Percentiles rank a stretch among this genome's conserved stretches.
Conservation (phyloP, 768 basidiomycete genomes). For the Pleurotus ostreatus region DNA sequence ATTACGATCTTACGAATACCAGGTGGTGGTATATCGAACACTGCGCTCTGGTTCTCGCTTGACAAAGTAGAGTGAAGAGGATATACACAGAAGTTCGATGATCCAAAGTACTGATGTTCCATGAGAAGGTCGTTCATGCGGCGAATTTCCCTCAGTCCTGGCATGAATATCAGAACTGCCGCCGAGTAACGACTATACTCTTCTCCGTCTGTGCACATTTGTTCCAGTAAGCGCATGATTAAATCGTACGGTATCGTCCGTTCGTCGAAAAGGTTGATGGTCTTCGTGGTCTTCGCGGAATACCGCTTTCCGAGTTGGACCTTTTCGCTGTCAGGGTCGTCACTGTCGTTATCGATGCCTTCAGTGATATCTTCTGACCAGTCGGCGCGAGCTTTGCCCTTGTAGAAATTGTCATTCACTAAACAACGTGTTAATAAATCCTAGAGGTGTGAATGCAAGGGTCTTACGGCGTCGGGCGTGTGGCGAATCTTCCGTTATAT, state of each 20-base stretch:
- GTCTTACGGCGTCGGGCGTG: slow-evolving; percentile 70
- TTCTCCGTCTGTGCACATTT: slow-evolving; percentile 68
- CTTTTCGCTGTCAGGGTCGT: slow-evolving; percentile 30
- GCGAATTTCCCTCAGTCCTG: slow-evolving; percentile 91
- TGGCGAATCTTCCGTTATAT: slow-evolving; percentile 72
- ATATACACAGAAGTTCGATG: slow-evolving; percentile 65
- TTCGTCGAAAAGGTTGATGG: slow-evolving; percentile 84
- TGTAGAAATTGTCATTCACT: slow-evolving; percentile 65
- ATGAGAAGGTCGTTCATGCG: slow-evolving; percentile 76
- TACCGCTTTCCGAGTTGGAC: slow-evolving; percentile 76
- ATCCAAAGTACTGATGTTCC: slow-evolving; percentile 73
- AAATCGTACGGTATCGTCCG: slow-evolving; percentile 89
- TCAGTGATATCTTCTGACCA: slow-evolving; percentile 73
- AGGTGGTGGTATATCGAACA: slow-evolving; percentile 81
- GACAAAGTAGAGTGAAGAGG: slow-evolving; percentile 93
- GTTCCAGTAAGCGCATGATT: slow-evolving; percentile 78
- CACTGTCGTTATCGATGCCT: slow-evolving; percentile 61
- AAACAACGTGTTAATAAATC: not conserved
- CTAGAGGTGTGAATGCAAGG: not conserved
- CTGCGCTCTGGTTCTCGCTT: slow-evolving; percentile 84
- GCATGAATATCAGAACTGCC: slow-evolving; percentile 90
- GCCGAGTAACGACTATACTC: slow-evolving; percentile 55
- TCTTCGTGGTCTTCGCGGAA: slow-evolving; percentile 66
- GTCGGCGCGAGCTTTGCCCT: slow-evolving; percentile 58
- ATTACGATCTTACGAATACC: slow-evolving; percentile 93